phyloP scores from a whole-genome alignment of 2,329 filamentous ascomycete species.

The Trichoderma afroharzianum region DNA sequence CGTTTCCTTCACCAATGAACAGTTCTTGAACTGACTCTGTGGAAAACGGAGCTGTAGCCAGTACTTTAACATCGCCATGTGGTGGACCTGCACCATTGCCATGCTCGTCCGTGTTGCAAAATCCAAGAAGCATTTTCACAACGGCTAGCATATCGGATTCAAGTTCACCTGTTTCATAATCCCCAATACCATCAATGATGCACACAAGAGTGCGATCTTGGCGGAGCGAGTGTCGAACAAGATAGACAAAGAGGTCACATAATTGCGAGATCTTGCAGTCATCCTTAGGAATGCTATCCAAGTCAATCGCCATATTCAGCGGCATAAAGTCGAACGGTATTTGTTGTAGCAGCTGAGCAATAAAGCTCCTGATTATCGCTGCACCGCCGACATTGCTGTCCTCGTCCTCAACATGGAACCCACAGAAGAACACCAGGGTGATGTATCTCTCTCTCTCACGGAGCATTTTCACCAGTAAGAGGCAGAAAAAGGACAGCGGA shows the following conservation, averaged over 20 bases:
- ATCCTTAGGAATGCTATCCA: not conserved
- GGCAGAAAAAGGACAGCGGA: not conserved
- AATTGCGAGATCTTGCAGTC: not conserved
- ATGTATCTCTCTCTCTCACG: not conserved
- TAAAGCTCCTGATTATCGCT: conserved; percentile 5
- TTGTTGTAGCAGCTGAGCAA: conserved; percentile 1
- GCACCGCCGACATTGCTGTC: not conserved
- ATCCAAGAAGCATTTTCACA: not conserved
- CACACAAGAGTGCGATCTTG: not conserved
- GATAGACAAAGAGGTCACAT: not conserved
- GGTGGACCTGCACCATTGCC: too few species aligned
- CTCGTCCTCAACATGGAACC: conserved; percentile 2
- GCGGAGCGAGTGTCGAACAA: not conserved
- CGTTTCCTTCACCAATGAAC: not conserved
- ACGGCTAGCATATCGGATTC: not conserved
- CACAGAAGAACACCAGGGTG: not conserved
- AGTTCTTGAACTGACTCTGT: not conserved
- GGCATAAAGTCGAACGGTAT: not conserved
- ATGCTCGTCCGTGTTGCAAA: not conserved
- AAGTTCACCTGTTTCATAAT: not conserved
- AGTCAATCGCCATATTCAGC: not conserved
- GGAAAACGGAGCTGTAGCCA: not conserved
- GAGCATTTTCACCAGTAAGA: not conserved
- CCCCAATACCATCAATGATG: not conserved
- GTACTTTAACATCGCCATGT: not conserved